Base-by-base conservation (phyloP, 2,329 filamentous ascomycete species). In the Pseudopithomyces chartarum region DNA sequence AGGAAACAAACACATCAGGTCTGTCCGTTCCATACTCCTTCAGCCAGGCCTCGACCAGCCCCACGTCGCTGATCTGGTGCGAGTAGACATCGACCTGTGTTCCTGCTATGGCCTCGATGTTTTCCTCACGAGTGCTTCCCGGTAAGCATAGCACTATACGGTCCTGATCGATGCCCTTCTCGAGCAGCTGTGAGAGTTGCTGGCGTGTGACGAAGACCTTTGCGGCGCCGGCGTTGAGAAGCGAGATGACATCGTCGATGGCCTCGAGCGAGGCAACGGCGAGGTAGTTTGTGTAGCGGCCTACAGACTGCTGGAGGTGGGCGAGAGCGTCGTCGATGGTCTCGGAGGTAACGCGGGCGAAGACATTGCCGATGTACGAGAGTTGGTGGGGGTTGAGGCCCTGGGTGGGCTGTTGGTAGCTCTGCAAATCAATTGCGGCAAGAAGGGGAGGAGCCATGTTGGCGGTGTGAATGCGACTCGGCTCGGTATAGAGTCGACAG, bases 141-240 rank as follows among this genome's bases (percentile, higher is more conserved):
- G 79, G 73, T 33, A 87, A 73, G 8, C 80, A 80, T 33, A 87
- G 77, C 8, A 87, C 82, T n/a, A 89, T 73, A 46, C 87, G 79
- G 54, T 82, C 81, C 8, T 82, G 79, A 57, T 82, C 78, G 42
- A 87, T 78, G 29, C 82, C 81, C 63, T 82, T 76, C 47, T 78
- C 65, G 50, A 82, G 77, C 42, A 90, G 76, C 17, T 79, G 74
- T 39, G 81, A 80, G 52, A 96, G 80, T 72, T 92, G 89, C 55
- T 87, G 82, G 46, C 87, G 84, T 17, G 84, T 84, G 49, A 97
- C 90, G 74, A 98, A 95, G 60, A 95, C 89, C 73, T 89, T 95
- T 51, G 87, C 85, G 6, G 92, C 92, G 57, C 95, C 95, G 61
- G 87, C 85, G 74, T 99, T 91, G 54, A 99, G 86, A 34, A 98